Percentiles rank a stretch among this genome's conserved stretches.
These are phyloP conservation scores for Aegilops sharonensis DNA, from an alignment of 176 grass and related monocot species.

Conservation along the genomic window DNA sequence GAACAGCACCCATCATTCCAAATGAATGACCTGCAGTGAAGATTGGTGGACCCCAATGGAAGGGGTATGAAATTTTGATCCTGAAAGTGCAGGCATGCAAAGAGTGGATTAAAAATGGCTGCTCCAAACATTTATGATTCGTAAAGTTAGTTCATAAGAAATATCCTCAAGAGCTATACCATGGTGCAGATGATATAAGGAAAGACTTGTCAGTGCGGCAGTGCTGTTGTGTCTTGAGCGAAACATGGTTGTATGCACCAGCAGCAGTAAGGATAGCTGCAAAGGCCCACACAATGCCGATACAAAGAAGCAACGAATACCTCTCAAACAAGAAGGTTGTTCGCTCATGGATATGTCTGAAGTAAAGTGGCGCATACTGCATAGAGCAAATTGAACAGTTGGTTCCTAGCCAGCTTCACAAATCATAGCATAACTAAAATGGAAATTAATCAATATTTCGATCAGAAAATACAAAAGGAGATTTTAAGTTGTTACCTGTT, in stretches of 20 bases:
- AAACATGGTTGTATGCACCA: constrained; percentile 87
- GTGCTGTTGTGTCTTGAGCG: constrained; percentile 74
- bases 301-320: constrained; percentile 80
- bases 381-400: constrained; percentile 32
- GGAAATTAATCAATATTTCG: not conserved
- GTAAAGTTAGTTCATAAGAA: constrained; percentile 1
- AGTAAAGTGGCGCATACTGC: constrained; percentile 68
- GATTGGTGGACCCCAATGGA: constrained; percentile 94
- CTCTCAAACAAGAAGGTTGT: constrained; percentile 66
- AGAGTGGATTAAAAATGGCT: constrained; percentile 10
- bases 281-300: constrained; percentile 86
- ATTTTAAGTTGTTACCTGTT: constrained; percentile 59
- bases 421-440: constrained; percentile 14
- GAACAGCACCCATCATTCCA: constrained; percentile 99
- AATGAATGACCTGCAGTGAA: constrained; percentile 93
- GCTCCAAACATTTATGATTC: not conserved
- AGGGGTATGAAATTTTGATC: constrained; percentile 92
- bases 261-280: constrained; percentile 93
- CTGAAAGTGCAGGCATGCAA: constrained; percentile 45
- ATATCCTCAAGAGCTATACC: constrained; percentile 47
- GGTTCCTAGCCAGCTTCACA: constrained; percentile 10
- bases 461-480: constrained; percentile 7
- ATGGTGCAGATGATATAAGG: constrained; percentile 89
- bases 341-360: constrained; percentile 43
- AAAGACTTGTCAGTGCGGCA: constrained; percentile 80